phyloP scores from a whole-genome alignment of 176 grass and related monocot species.

The Hyparrhenia diplandra region DNA sequence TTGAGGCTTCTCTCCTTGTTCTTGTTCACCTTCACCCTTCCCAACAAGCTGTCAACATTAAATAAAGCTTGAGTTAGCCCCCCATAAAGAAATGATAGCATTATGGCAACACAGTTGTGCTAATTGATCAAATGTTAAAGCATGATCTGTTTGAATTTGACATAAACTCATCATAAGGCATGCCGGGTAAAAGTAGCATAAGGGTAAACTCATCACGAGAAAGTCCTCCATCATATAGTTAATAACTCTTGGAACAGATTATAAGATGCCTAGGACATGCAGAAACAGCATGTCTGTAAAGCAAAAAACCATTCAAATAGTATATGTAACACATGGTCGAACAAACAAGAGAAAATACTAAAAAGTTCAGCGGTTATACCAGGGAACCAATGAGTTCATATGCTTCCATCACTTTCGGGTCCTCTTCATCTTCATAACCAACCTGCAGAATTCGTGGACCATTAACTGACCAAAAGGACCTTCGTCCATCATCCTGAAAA shows the following conservation, averaged over 20 bases:
- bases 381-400: constrained; percentile 96
- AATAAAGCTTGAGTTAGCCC: constrained; percentile 14
- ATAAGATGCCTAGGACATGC: not conserved
- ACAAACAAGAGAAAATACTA: constrained; percentile 16
- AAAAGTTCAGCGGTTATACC: constrained; percentile 45
- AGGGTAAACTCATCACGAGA: not conserved
- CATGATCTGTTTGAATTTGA: not conserved
- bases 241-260: not conserved
- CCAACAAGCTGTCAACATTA: constrained; percentile 55
- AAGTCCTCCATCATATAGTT: not conserved
- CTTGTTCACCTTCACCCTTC: constrained; percentile 51
- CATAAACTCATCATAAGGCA: not conserved
- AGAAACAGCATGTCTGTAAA: not conserved
- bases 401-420: constrained; percentile 90
- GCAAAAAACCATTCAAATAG: constrained; percentile 1
- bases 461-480: constrained; percentile 83
- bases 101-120: not conserved
- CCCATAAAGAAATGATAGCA: not conserved
- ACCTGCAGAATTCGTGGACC: constrained; percentile 80
- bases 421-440: constrained; percentile 91
- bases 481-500: constrained; percentile 70
- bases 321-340: not conserved
- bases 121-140: not conserved
- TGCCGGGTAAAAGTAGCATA: not conserved
- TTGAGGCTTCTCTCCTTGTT: constrained; percentile 33